phyloP scores from a whole-genome alignment of 148 eudicot genomes.

The Amaranthus hypochondriacus region DNA sequence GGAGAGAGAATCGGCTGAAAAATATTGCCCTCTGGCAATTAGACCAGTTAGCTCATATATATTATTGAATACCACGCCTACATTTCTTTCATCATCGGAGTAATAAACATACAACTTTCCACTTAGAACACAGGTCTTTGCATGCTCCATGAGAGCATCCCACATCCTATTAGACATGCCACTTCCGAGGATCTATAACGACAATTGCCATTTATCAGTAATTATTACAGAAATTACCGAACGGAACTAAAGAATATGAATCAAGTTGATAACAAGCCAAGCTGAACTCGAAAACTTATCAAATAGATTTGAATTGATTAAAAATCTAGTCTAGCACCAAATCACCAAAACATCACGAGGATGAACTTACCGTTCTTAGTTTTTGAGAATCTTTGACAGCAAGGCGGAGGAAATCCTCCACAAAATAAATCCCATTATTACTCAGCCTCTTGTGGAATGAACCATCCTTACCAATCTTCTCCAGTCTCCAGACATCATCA shows the following conservation, averaged over 20 bases:
- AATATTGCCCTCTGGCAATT: constrained; percentile 67
- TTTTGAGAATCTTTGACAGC: constrained; percentile 76
- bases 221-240: background rate
- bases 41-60: constrained; percentile 87
- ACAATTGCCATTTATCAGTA: constrained; percentile 12
- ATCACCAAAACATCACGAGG: background rate
- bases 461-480: constrained; percentile 98
- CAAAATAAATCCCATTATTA: constrained; percentile 44
- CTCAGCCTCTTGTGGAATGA: constrained; percentile 93
- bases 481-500: constrained; percentile 98
- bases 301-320: background rate
- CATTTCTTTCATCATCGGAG: constrained; percentile 59
- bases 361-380: constrained; percentile 64
- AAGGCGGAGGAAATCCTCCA: constrained; percentile 91
- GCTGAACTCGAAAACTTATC: background rate
- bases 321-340: background rate
- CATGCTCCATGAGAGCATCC: constrained; percentile 93
- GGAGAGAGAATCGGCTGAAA: constrained; percentile 66
- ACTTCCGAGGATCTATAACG: constrained; percentile 78
- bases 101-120: constrained; percentile 87
- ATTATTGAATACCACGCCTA: constrained; percentile 83
- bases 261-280: background rate
- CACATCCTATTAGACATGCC: constrained; percentile 99
- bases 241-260: background rate
- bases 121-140: constrained; percentile 82